Evolutionary conservation across 768 basidiomycete genomes (phyloP), one percentile per base, ranked within the genome.

Genomic region (Pisolithus microcarpus): DNA sequence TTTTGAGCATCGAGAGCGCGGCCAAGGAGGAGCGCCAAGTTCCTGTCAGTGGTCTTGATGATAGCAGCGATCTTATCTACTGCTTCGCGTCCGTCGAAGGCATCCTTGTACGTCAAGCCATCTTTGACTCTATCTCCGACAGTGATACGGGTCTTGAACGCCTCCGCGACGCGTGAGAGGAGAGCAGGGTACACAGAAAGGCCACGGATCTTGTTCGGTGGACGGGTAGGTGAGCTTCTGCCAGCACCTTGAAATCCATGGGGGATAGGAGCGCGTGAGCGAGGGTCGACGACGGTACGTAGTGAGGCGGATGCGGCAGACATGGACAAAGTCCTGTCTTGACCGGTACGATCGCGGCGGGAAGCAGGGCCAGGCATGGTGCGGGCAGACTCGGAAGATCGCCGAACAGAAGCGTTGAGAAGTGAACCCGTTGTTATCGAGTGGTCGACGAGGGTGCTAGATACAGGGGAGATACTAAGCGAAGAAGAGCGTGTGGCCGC

Each of bases 31-130:
- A 98, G 72, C 10, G 96, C 96, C 24, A 99, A 78, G 68, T 96
- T 98, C 13, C 96, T 80, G 70, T 99, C 96, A 6, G 93, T 91
- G 3, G 96, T 98, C 71, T 94, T 94, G 78, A 98, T 96, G 64
- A 99, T 95, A 63, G 96, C 92, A 13, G 92, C 87, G 57, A 99
- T 91, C 71, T 92, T 91, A 68, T 94, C 91, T 37, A 99, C 95
- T 1, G 96, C 96, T 61, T 95, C 92, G 23, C 94, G 84, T 4
- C 96, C 96, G 64, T 98, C 94, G 60, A 99, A 99, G 1, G 92
- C 83, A 60, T 94, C 91, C 62, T 89, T 91, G 73, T 98, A 99
- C 5, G 91, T 91, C 57, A 99, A 78, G 2, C 92, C 94, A 63
- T 99, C 94, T 68, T 99, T 99, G 67, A 87, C 70, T 48, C 87